Conservation (phyloP, 179 eudicot species). For the Sideroxylon spinosum region DNA sequence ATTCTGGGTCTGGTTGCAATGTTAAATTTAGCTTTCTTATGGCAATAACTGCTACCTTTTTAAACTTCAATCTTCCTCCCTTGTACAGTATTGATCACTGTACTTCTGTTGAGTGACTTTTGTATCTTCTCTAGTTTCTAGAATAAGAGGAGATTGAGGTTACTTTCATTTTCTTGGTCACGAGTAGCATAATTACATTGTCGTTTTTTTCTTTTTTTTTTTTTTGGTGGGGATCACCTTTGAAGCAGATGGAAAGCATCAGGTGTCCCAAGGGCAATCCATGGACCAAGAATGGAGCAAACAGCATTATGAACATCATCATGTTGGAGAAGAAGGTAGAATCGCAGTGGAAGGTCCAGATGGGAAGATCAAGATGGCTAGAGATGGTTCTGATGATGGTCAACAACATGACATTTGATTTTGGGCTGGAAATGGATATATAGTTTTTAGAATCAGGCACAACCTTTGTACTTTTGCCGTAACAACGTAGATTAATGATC, state of each 20-base stretch:
- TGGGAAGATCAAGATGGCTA: slow-evolving; percentile 28
- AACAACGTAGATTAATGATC: too few species aligned
- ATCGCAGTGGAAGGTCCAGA: slow-evolving; percentile 11
- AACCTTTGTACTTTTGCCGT: too few species aligned
- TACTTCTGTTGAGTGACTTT: not conserved
- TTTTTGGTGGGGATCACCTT: not conserved
- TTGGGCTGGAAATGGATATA: too few species aligned
- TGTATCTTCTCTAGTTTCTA: not conserved
- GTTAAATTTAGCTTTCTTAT: too few species aligned
- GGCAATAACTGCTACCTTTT: too few species aligned
- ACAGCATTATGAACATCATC: slow-evolving; percentile 39
- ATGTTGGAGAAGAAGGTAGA: slow-evolving; percentile 29
- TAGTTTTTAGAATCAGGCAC: too few species aligned
- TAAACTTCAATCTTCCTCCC: too few species aligned
- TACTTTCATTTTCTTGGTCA: too few species aligned
- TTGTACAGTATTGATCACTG: not conserved
- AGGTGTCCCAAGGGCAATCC: slow-evolving; percentile 22
- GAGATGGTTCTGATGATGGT: slow-evolving; percentile 16
- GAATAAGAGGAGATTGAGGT: too few species aligned
- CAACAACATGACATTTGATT: too few species aligned
- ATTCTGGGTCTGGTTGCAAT: too few species aligned
- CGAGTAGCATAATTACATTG: too few species aligned
- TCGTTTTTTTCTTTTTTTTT: not conserved
- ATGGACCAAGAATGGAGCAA: slow-evolving; percentile 31
- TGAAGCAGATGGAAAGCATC: slow-evolving; percentile 36